Conservation (phyloP, 2,329 filamentous ascomycete genomes). For the Microdochium paspali region DNA sequence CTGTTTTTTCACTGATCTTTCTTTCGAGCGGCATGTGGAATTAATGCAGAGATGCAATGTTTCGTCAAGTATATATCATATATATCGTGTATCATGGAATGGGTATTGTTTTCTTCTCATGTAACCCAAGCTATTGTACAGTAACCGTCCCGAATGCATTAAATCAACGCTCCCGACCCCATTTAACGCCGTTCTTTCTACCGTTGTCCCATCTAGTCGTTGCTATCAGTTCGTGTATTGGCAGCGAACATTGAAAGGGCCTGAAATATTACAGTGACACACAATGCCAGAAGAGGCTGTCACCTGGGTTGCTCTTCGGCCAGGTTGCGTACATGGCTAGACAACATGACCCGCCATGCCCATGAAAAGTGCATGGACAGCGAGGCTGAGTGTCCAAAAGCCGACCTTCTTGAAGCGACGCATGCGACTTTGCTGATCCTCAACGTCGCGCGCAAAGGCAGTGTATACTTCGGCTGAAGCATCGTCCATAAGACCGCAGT, state of each 20-base stretch:
- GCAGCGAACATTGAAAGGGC: no score
- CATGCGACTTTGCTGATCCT: constrained; percentile 78
- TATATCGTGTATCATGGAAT: no score
- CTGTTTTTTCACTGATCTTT: not conserved
- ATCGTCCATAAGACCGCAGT: constrained; percentile 91
- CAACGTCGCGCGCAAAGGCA: constrained; percentile 85
- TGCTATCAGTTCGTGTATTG: no score
- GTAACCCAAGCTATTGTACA: no score
- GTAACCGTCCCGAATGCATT: no score
- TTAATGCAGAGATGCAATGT: no score
- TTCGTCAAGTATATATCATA: no score
- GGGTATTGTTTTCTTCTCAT: no score
- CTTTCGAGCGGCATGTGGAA: no score
- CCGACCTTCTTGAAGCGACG: constrained; percentile 90
- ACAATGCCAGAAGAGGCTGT: not conserved
- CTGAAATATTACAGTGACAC: not conserved
- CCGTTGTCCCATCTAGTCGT: no score
- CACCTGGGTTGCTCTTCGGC: not conserved
- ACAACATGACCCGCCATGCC: constrained; percentile 80
- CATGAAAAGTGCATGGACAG: constrained; percentile 88
- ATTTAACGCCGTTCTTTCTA: no score
- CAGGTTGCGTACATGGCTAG: constrained; percentile 15
- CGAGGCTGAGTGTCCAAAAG: constrained; percentile 88
- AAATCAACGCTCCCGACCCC: no score
- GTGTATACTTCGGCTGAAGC: constrained; percentile 88